These are phyloP conservation scores for Globisporangium splendens DNA, from an alignment of 352 stramenopile species.

Conservation along the genomic window DNA sequence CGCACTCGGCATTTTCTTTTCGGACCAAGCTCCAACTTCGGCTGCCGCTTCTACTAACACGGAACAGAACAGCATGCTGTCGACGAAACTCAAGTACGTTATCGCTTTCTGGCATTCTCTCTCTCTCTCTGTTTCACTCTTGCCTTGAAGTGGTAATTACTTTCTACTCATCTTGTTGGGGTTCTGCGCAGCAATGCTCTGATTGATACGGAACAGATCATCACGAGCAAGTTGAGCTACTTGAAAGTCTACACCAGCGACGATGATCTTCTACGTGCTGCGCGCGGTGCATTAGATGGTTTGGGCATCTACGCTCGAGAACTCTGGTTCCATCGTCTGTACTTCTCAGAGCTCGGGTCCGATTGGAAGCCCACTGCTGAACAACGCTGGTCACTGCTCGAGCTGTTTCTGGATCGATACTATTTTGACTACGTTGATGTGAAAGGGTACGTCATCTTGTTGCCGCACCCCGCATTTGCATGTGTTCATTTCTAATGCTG, in stretches of 20 bases:
- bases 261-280: constrained; percentile 5
- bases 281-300: constrained; percentile 1
- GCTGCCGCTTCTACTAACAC: constrained; percentile 2
- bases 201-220: background rate
- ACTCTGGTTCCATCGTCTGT: constrained; percentile 19
- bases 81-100: background rate
- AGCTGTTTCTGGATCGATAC: constrained; percentile 36
- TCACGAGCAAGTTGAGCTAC: background rate
- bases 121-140: background rate
- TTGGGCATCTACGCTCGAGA: constrained; percentile 23
- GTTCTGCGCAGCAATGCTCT: background rate
- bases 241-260: background rate
- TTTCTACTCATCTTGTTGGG: too few species aligned
- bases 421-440: constrained; percentile 37
- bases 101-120: background rate
- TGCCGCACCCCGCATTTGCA: too few species aligned
- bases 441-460: constrained; percentile 20
- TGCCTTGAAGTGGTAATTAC: too few species aligned
- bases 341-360: too few species aligned
- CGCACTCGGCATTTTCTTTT: constrained; percentile 17
- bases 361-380: constrained; percentile 2
- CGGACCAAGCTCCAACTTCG: constrained; percentile 22
- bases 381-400: constrained; percentile 21
- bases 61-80: constrained; percentile 1
- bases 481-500: background rate